Conservation (phyloP, 202 grass and related monocot genomes). For the Panicum virgatum region DNA sequence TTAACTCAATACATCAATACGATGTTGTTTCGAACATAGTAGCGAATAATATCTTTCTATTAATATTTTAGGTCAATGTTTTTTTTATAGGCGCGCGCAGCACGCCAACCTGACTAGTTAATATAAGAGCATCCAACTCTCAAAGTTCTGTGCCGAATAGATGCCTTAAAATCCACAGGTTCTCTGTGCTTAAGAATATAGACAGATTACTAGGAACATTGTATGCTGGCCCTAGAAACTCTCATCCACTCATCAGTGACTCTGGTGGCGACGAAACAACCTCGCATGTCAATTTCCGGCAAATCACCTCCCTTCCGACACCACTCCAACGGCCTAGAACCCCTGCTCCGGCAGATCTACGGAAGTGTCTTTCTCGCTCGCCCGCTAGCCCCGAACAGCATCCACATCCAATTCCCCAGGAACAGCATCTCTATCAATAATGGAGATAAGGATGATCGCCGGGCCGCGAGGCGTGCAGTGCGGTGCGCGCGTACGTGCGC, state of each 20-base stretch:
- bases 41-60: too few relatives aligned
- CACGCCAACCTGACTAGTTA: too few relatives aligned
- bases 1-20: too few relatives aligned
- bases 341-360: neutral
- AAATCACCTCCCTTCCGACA: neutral
- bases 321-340: neutral
- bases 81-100: too few relatives aligned
- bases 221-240: neutral
- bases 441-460: constrained; percentile 45
- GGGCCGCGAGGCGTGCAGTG: constrained; percentile 6
- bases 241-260: neutral
- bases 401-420: neutral
- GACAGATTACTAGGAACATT: constrained; percentile 12
- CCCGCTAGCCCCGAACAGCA: neutral
- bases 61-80: too few relatives aligned
- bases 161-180: too few relatives aligned
- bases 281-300: neutral
- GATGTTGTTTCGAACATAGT: too few relatives aligned
- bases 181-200: neutral
- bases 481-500: neutral
- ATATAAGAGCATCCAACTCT: too few relatives aligned
- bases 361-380: neutral
- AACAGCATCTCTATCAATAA: neutral
- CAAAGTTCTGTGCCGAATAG: too few relatives aligned
- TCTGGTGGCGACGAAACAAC: neutral